Base-by-base conservation (phyloP, 2,329 filamentous ascomycete genomes). In the Colletotrichum spaethianum region DNA sequence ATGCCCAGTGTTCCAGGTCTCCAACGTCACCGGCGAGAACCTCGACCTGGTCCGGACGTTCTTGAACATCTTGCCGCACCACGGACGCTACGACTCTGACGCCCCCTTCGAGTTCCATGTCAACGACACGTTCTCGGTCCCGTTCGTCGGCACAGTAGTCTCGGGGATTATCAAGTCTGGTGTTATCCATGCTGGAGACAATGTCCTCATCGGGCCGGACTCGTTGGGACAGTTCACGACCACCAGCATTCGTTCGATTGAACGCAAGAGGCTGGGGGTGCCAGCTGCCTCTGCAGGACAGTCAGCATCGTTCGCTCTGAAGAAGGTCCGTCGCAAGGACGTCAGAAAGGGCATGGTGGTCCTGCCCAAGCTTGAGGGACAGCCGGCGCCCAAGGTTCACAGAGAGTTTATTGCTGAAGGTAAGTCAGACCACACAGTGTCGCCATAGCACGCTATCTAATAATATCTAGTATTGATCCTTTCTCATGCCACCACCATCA, bases 341-440 rank as follows among this genome's bases (percentile, higher is more conserved):
- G 96, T 99, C 0, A 90, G 96, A 16, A 99, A 99, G 85, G 96
- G 96, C 38, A 98, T 98, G 95, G 96, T 99, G 1, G 94, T 98
- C 5, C 86, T 99, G 38, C 93, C 95, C 55, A 97, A 95, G 80
- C 83, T 92, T 16, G 94, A 97, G 63, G 91, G 91, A 64, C 88
- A 93, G 74, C 90, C 92, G 0, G 86, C 79, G 77, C 93, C 85
- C 75, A 96, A 92, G 75, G 93, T 94, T 14, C 89, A 92, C 78
- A 86, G 89, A 42, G 93, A 95, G 79, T 96, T 96, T 78, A 86
- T 95, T 52, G 94, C 94, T 16, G 93, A 96, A 82, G 91, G 91
- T 92, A 83, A 75, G 82, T 72, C 23, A 63, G 26, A 16, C 11
- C 20, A 3, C 31, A 28, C 14, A 4, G 4, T 33, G 42, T 12